Evolutionary conservation across 345 rosid species (phyloP).

Genomic region (Acer negundo): DNA sequence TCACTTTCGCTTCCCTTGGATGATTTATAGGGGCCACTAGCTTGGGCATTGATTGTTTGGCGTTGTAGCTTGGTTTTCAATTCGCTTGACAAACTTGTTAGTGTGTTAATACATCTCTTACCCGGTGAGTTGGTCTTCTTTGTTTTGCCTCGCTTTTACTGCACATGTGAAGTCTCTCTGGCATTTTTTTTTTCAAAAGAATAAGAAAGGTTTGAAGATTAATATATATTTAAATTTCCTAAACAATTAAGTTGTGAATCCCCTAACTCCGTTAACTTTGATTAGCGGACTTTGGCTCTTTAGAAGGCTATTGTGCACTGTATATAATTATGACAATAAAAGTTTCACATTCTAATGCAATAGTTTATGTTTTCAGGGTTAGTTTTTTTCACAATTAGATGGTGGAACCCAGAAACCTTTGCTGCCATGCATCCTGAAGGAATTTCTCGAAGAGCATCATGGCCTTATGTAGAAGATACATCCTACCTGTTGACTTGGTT

Average conservation of each 20-base stretch:
- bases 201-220: too few relatives aligned
- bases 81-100: conserved; percentile 87
- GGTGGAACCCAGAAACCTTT: conserved; percentile 96
- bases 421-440: conserved; percentile 93
- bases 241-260: too few relatives aligned
- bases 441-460: conserved; percentile 56
- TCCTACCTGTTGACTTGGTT: conserved; percentile 81
- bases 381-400: conserved; percentile 91
- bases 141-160: background rate
- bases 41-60: conserved; percentile 97
- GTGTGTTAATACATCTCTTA: conserved; percentile 95
- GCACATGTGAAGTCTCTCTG: background rate
- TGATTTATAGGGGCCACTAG: conserved; percentile 83
- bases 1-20: conserved; percentile 15
- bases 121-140: conserved; percentile 62
- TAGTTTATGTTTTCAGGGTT: conserved; percentile 54
- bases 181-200: too few relatives aligned
- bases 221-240: too few relatives aligned
- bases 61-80: conserved; percentile 97
- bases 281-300: background rate
- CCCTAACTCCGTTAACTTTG: too few relatives aligned
- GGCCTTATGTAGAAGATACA: conserved; percentile 91
- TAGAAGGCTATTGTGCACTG: background rate
- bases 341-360: conserved; percentile 9
- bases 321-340: background rate